Base-by-base conservation (phyloP, 768 basidiomycete genomes). In the Tylopilus rubrobrunneus region DNA sequence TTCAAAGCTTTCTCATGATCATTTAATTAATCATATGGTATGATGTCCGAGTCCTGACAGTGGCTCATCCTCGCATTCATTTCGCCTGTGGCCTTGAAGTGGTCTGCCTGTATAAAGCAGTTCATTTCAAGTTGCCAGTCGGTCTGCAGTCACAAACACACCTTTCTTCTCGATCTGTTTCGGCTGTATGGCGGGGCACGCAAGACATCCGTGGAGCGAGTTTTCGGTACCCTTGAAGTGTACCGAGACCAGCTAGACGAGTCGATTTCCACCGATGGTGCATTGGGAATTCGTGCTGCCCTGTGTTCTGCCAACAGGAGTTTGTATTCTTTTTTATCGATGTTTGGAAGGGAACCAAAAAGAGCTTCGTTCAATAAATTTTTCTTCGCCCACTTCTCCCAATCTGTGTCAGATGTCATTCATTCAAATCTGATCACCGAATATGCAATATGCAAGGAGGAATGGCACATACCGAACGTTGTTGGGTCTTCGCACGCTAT, bases 221-320 rank as follows among this genome's bases (percentile, higher is more conserved):
- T n/a, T n/a, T n/a, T n/a, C n/a, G n/a, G 25, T 34, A 10, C n/a
- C 28, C 36, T 17, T 2, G 29, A 25, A 6, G 31, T 12, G 19
- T 14, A 48, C 17, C 23, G 31, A 11, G 39, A 25, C 51, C 46
- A 49, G 25, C 45, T 53, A 8, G 15, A 43, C 2, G 48, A 29
- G 8, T 53, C 48, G 5, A 50, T 23, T 44, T 51, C 41, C 25
- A 53, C 48, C 1, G 48, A 51, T 3, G 48, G 53, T 7, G 49
- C 7, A n/a, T 28, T 23, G 7, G 33, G 15, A 33, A 49, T 43
- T 5, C 52, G 42, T 23, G 52, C 48, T 2, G 4, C 3, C 17
- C 5, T 37, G 48, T 10, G 23, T 28, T 53, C 52, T 34, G n/a
- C 53, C 9, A 11, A 21, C 40, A 43, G 19, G 36, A 5, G 40